phyloP scores from a whole-genome alignment of 2,329 filamentous ascomycete genomes.

The Curvularia verruculosa region DNA sequence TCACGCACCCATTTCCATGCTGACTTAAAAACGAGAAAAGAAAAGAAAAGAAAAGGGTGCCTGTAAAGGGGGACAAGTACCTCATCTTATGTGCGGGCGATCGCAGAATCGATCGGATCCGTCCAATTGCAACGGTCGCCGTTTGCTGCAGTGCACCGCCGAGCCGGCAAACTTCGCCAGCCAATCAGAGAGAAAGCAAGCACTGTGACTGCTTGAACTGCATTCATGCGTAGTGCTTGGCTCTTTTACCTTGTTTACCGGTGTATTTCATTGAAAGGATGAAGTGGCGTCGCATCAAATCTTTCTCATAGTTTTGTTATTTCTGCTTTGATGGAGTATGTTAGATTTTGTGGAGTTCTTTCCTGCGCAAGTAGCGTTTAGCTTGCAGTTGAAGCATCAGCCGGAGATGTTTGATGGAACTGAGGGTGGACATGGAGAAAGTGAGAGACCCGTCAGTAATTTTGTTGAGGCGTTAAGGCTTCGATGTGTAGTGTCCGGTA shows the following conservation, averaged over 20 bases:
- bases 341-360: not conserved
- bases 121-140: not conserved
- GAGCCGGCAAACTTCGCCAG: not conserved
- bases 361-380: not conserved
- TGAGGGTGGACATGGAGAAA: too few species aligned
- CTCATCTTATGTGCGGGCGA: not conserved
- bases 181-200: not conserved
- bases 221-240: not conserved
- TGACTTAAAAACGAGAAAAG: not conserved
- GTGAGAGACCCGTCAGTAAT: too few species aligned
- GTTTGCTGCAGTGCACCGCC: not conserved
- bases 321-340: not conserved
- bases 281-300: not conserved
- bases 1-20: not conserved
- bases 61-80: not conserved
- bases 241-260: not conserved
- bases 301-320: too few species aligned
- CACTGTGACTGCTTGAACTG: not conserved
- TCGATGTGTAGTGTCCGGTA: not conserved
- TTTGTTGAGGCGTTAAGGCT: not conserved
- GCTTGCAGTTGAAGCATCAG: not conserved
- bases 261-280: not conserved
- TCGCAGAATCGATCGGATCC: not conserved
- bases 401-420: not conserved
- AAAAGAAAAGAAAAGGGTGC: not conserved